A percentile compares a stretch with the other conserved stretches of the same genome.
These are phyloP conservation scores for Gossypioides kirkii DNA, from an alignment of 345 rosid species.

Conservation along the genomic window DNA sequence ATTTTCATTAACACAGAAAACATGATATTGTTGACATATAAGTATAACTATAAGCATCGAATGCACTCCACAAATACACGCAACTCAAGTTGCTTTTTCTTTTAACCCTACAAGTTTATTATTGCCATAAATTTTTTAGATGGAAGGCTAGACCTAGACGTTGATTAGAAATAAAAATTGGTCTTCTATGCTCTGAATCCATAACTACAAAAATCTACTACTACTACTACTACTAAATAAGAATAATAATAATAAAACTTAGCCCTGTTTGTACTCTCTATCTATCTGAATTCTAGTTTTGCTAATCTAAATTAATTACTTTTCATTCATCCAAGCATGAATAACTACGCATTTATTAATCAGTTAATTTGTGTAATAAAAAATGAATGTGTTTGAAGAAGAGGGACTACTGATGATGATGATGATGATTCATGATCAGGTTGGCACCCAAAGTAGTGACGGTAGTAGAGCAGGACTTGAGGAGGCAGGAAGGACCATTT, in stretches of 20 bases:
- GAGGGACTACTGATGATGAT: too few species aligned
- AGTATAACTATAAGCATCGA: too few species aligned
- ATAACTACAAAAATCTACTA: too few species aligned
- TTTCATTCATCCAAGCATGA: background rate
- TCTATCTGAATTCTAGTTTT: background rate
- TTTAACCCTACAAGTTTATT: background rate
- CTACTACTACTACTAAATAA: background rate
- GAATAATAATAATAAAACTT: background rate
- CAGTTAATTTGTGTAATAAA: background rate
- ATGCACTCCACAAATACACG: background rate
- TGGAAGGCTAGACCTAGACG: background rate
- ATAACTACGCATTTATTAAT: background rate
- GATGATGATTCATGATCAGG: slow-evolving; percentile 30
- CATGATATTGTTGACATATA: background rate
- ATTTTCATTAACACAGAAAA: background rate
- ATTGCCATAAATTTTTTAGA: background rate
- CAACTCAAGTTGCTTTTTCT: background rate
- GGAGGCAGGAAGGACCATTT: slow-evolving; percentile 88
- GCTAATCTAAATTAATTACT: background rate
- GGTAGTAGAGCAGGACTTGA: slow-evolving; percentile 92
- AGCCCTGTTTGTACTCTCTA: background rate
- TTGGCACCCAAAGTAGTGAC: slow-evolving; percentile 96
- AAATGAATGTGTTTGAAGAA: background rate
- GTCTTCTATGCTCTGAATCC: background rate
- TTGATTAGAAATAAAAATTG: background rate